phyloP scores from a whole-genome alignment of 108 stramenopile genomes.

The Nannochloropsis oceanica region DNA sequence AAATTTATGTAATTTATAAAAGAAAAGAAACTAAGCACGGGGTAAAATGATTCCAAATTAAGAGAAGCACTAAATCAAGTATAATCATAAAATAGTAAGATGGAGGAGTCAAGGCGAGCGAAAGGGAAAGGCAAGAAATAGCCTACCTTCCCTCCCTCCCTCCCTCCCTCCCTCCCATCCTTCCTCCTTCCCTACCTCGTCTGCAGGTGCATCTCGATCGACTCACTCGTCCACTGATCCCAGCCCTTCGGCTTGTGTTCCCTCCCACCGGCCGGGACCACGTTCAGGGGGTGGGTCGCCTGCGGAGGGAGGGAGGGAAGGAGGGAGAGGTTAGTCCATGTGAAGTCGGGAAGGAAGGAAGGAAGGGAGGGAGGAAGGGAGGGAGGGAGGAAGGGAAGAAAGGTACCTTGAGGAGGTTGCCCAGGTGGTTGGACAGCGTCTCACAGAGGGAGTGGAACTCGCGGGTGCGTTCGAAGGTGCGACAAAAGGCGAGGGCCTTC shows the following conservation, averaged over 20 bases:
- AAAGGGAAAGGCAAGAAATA: too few relatives aligned
- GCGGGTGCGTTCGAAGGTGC: conserved; percentile 55
- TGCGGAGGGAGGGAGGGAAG: too few relatives aligned
- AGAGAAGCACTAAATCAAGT: too few relatives aligned
- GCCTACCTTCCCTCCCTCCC: too few relatives aligned
- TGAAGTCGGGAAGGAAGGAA: neutral
- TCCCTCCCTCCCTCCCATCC: neutral
- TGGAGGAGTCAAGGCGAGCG: too few relatives aligned
- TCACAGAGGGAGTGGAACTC: conserved; percentile 91
- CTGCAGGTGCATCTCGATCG: conserved; percentile 82
- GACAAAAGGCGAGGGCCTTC: conserved; percentile 37
- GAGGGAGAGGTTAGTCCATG: neutral
- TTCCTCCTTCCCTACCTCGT: conserved; percentile 42
- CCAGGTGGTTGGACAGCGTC: conserved; percentile 79
- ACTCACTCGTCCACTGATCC: conserved; percentile 82
- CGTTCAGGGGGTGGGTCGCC: neutral
- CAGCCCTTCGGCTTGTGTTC: conserved; percentile 59
- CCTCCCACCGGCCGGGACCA: neutral
- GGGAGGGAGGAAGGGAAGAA: neutral
- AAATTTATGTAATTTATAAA: too few relatives aligned
- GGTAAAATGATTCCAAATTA: too few relatives aligned
- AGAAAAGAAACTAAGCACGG: too few relatives aligned
- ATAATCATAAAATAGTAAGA: too few relatives aligned
- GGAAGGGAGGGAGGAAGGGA: neutral
- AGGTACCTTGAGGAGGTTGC: conserved; percentile 58